Conservation (phyloP, 345 rosid genomes). For the Salix dunnii region DNA sequence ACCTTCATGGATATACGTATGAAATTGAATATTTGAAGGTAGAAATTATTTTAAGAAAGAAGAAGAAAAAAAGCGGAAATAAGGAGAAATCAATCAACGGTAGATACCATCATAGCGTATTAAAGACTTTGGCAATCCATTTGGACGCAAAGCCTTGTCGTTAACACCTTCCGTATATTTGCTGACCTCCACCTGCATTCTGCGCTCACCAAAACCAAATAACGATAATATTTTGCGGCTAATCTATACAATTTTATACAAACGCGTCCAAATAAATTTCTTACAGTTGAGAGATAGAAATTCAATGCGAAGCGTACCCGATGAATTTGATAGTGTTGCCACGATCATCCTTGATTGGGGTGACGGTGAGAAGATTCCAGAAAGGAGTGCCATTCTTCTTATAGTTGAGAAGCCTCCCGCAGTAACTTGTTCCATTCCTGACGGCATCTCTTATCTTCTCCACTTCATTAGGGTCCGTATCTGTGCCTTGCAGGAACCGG, state of each 20-base stretch:
- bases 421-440: constrained; percentile 64
- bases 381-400: constrained; percentile 88
- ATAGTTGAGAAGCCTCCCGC: constrained; percentile 92
- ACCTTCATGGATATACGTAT: too few species aligned
- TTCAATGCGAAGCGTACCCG: constrained; percentile 41
- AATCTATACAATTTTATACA: too few species aligned
- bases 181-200: constrained; percentile 99
- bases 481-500: constrained; percentile 94
- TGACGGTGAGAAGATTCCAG: constrained; percentile 96
- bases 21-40: neutral
- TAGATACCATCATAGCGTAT: constrained; percentile 84
- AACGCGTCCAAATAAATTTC: too few species aligned
- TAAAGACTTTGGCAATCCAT: constrained; percentile 75
- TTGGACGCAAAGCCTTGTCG: constrained; percentile 75
- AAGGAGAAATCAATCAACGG: neutral
- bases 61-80: neutral
- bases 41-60: neutral
- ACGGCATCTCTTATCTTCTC: constrained; percentile 73
- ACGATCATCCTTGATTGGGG: constrained; percentile 75
- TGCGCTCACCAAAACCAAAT: constrained; percentile 24
- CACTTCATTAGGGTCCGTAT: constrained; percentile 73
- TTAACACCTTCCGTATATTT: constrained; percentile 84
- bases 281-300: too few species aligned
- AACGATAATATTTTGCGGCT: neutral
- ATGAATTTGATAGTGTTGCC: constrained; percentile 87